Evolutionary conservation across 1,284 basidiomycete genomes (phyloP), one percentile per base, ranked within the genome.

Genomic region (Ceratobasidium sp.): DNA sequence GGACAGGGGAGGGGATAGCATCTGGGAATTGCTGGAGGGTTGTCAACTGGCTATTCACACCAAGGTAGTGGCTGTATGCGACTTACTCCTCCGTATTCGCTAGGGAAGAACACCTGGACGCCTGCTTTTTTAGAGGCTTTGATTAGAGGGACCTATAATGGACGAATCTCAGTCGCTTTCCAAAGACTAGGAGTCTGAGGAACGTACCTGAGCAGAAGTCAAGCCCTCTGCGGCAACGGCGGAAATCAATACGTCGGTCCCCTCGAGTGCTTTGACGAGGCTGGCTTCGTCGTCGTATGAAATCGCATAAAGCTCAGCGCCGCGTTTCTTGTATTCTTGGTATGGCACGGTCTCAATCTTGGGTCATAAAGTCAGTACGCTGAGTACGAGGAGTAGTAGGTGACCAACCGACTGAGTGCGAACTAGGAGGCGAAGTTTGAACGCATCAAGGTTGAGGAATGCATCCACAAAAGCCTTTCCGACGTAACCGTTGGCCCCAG

Each of bases 31-130:
- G 6, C 54, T 56, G n/a, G 36, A n/a, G n/a, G n/a, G n/a, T n/a
- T n/a, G n/a, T n/a, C n/a, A n/a, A n/a, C n/a, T n/a, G n/a, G n/a
- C n/a, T n/a, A n/a, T n/a, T n/a, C n/a, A n/a, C n/a, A n/a, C n/a
- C n/a, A 29, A 29, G 16, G 5, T 11, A 11, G 5, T 36, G 33
- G 11, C 11, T 54, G 27, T 11, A 33, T 23, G 33, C 7, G 23
- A 56, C 54, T 39, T 23, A 56, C 46, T 23, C 23, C 25, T 1
- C 59, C 47, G 46, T 30, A 64, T 52, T 64, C 59, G 13, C 47
- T 41, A 16, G 59, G 59, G 29, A 64, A 64, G 29, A 50, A 64
- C 4, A 36, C 30, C 23, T 50, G 25, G 59, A 64, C 59, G 30
- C 59, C 59, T 13, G 44, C 46, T 13, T 25, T 25, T 16, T 41